Percentiles rank a stretch among this genome's conserved stretches.
phyloP scores from a whole-genome alignment of 139 green algal genomes.

The Medakamo hakoo region DNA sequence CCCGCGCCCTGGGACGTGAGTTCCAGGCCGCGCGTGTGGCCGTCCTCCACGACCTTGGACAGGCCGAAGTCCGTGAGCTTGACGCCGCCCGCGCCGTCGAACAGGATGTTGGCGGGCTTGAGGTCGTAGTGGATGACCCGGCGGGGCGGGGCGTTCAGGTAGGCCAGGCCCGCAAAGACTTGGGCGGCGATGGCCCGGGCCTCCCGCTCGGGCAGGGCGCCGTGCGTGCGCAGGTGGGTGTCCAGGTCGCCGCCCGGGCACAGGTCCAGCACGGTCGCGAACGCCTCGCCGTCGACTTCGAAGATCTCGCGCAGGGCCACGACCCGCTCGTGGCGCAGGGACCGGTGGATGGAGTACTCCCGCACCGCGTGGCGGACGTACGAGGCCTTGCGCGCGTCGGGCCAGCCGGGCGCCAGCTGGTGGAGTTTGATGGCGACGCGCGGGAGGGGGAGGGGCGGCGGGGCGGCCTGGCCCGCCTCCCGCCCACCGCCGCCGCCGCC shows the following conservation, averaged over 20 bases:
- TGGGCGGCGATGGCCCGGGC: constrained; percentile 51
- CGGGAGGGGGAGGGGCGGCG: too few species aligned
- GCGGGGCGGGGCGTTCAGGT: constrained; percentile 34
- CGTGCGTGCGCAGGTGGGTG: constrained; percentile 46
- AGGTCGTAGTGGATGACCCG: constrained; percentile 90
- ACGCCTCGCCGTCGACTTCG: constrained; percentile 79
- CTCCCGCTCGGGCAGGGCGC: constrained; percentile 70
- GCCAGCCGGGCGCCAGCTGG: constrained; percentile 61
- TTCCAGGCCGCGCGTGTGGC: constrained; percentile 67
- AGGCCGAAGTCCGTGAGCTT: constrained; percentile 96
- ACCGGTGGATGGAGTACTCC: constrained; percentile 82
- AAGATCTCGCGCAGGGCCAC: constrained; percentile 78
- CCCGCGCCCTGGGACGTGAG: constrained; percentile 86
- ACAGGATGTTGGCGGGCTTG: constrained; percentile 93
- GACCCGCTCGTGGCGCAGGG: constrained; percentile 49
- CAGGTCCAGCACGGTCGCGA: constrained; percentile 85
- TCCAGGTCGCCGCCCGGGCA: constrained; percentile 77
- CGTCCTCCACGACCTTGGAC: constrained; percentile 72
- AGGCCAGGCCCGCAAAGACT: constrained; percentile 38
- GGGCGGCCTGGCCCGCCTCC: too few species aligned
- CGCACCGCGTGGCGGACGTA: constrained; percentile 84
- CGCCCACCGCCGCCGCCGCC: too few species aligned
- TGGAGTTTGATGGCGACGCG: constrained; percentile 77
- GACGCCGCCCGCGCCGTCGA: constrained; percentile 58
- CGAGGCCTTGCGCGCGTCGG: constrained; percentile 51